phyloP scores from a whole-genome alignment of 2,329 filamentous ascomycete species.

The Rhynchosporium graminicola region DNA sequence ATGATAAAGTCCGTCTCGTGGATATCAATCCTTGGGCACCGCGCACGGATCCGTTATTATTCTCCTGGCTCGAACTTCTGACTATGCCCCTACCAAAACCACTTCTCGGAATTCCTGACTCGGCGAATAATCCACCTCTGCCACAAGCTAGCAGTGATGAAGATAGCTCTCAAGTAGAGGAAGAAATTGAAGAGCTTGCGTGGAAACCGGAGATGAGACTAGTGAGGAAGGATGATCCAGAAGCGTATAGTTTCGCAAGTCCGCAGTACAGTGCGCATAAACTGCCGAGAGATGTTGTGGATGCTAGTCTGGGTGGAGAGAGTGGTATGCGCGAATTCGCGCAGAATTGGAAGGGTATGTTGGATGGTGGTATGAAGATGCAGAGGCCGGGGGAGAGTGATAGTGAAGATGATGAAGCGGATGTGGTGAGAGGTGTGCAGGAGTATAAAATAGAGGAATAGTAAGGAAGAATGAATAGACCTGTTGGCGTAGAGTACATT shows the following conservation, averaged over 20 bases:
- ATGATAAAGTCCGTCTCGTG: slow-evolving; percentile 66
- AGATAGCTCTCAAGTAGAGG: slow-evolving; percentile 44
- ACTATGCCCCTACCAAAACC: slow-evolving; percentile 64
- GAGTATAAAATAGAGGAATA: neutral
- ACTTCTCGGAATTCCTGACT: slow-evolving; percentile 51
- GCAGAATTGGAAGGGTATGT: slow-evolving; percentile 67
- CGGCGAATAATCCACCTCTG: slow-evolving; percentile 36
- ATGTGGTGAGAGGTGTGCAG: neutral
- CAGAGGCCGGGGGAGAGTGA: slow-evolving; percentile 43
- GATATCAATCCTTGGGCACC: slow-evolving; percentile 96
- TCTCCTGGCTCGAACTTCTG: slow-evolving; percentile 86
- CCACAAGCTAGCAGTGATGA: slow-evolving; percentile 43
- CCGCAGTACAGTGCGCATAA: slow-evolving; percentile 95
- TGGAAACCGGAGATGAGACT: slow-evolving; percentile 78
- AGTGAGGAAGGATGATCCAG: slow-evolving; percentile 80
- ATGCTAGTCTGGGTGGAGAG: slow-evolving; percentile 65
- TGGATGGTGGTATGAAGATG: slow-evolving; percentile 45
- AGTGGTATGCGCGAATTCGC: slow-evolving; percentile 82
- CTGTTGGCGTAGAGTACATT: no score
- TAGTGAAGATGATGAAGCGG: slow-evolving; percentile 34
- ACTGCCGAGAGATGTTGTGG: slow-evolving; percentile 87
- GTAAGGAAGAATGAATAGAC: neutral
- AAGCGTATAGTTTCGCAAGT: slow-evolving; percentile 82
- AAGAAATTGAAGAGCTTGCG: slow-evolving; percentile 51
- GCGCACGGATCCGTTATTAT: slow-evolving; percentile 84